Conservation (phyloP, 129 eudicot species). For the Pittosporum tobira region DNA sequence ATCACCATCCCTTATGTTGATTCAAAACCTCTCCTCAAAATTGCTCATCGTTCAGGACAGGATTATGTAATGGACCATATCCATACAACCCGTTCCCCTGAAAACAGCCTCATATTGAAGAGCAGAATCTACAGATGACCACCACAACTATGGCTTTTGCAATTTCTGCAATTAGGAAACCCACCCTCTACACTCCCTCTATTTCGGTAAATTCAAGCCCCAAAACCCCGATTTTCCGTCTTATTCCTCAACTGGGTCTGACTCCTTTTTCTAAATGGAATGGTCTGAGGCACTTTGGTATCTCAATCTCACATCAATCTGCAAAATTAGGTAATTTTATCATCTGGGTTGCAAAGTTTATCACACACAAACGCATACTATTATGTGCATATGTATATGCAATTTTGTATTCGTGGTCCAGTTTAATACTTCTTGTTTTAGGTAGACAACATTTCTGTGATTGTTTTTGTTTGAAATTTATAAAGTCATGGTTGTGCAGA, state of each 20-base stretch:
- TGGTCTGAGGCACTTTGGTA: slow-evolving; percentile 42
- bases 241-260: slow-evolving; percentile 38
- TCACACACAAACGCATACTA: background rate
- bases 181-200: slow-evolving; percentile 19
- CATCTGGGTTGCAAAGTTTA: background rate
- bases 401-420: background rate
- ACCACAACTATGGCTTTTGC: slow-evolving; percentile 47
- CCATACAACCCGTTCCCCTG: slow-evolving; percentile 16
- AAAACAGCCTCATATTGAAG: slow-evolving; percentile 18
- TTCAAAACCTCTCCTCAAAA: background rate
- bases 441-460: too few species aligned
- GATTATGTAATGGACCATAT: slow-evolving; percentile 22
- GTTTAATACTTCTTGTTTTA: too few species aligned
- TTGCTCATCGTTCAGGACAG: background rate
- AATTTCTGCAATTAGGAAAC: slow-evolving; percentile 17
- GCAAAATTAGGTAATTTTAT: slow-evolving; percentile 37
- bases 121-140: slow-evolving; percentile 9
- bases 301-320: slow-evolving; percentile 32
- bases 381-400: background rate
- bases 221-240: slow-evolving; percentile 27
- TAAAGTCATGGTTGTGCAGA: slow-evolving; percentile 30
- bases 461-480: background rate
- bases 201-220: slow-evolving; percentile 22
- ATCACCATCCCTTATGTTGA: too few species aligned
- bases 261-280: slow-evolving; percentile 42